A percentile compares a stretch with the other conserved stretches of the same genome.
Conservation (phyloP, 441 rosid genomes). For the Dalechampia spathulata region DNA sequence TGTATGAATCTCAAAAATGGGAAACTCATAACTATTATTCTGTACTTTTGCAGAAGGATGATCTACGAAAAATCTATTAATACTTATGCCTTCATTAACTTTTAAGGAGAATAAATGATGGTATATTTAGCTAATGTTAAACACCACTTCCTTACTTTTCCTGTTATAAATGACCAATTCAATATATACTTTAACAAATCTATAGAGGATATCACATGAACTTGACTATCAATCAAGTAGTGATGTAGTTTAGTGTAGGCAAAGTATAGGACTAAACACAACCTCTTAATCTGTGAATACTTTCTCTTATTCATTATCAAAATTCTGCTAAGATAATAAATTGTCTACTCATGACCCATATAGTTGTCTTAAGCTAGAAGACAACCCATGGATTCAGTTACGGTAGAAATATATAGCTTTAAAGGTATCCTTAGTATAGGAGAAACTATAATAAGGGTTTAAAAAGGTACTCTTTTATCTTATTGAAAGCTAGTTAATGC, state of each 20-base stretch:
- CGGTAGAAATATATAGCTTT: too few species aligned
- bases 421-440: too few species aligned
- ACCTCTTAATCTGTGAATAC: too few species aligned
- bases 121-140: not conserved
- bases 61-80: not conserved
- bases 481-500: too few species aligned
- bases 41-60: not conserved
- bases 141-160: not conserved
- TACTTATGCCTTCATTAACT: not conserved
- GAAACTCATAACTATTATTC: not conserved
- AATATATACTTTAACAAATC: too few species aligned
- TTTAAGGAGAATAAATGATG: not conserved
- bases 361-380: not conserved
- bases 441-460: too few species aligned
- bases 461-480: too few species aligned
- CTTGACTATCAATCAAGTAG: not conserved
- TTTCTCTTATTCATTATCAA: too few species aligned
- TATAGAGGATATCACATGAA: not conserved
- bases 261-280: too few species aligned
- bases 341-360: not conserved
- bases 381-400: too few species aligned
- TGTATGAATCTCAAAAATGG: not conserved
- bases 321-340: too few species aligned
- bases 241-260: too few species aligned
- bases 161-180: not conserved